Evolutionary conservation across 192 early-diverging fungal genomes (phyloP).

Genomic region (Bifiguratus adelaidae): DNA sequence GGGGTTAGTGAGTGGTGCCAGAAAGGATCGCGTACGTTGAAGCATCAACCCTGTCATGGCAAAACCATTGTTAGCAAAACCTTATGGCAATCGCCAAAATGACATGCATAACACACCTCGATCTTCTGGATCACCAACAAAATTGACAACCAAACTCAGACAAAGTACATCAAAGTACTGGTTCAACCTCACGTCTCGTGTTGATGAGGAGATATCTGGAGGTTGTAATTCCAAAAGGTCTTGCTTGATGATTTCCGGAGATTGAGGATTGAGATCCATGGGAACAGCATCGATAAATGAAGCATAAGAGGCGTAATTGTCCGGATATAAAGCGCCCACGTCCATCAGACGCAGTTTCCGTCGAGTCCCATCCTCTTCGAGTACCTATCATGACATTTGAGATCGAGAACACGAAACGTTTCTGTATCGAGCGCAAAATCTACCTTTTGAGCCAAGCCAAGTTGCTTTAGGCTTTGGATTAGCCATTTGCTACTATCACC

Average conservation of each 20-base stretch:
- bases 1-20: neutral
- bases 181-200: slow-evolving; percentile 16
- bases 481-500: slow-evolving; percentile 78
- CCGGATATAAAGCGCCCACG: slow-evolving; percentile 71
- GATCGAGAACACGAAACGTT: too few species aligned
- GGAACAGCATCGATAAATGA: slow-evolving; percentile 60
- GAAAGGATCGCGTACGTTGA: slow-evolving; percentile 14
- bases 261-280: slow-evolving; percentile 85
- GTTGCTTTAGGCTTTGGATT: slow-evolving; percentile 13
- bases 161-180: slow-evolving; percentile 68
- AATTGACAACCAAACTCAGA: slow-evolving; percentile 81
- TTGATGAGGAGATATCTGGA: slow-evolving; percentile 14
- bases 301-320: slow-evolving; percentile 58
- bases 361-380: neutral
- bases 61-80: neutral
- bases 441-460: neutral
- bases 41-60: slow-evolving; percentile 18
- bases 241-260: slow-evolving; percentile 54
- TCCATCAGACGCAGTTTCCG: slow-evolving; percentile 59
- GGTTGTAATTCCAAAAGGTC: slow-evolving; percentile 72
- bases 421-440: too few species aligned
- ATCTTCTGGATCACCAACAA: slow-evolving; percentile 63
- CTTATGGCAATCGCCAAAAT: slow-evolving; percentile 11
- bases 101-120: slow-evolving; percentile 35
- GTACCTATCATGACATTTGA: slow-evolving; percentile 9